Conservation (phyloP, 768 basidiomycete genomes). For the Termitomyces heimii region DNA sequence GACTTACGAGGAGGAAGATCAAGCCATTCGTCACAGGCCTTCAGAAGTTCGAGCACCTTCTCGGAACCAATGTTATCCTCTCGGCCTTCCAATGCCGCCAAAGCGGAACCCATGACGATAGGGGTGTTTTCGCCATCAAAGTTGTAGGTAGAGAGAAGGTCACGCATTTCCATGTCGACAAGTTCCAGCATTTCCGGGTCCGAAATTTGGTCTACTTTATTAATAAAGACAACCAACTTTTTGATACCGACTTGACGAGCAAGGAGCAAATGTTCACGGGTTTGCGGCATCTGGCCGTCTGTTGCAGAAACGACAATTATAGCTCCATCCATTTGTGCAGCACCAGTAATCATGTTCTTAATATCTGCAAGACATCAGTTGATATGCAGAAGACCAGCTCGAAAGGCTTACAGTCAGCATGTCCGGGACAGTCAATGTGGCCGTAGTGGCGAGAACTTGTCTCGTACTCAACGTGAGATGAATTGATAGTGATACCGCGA, state of each 20-base stretch:
- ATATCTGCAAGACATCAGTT: conserved; percentile 52
- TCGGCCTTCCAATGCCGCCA: conserved; percentile 89
- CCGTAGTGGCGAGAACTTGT: conserved; percentile 87
- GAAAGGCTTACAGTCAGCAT: conserved; percentile 75
- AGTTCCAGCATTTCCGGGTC: conserved; percentile 99
- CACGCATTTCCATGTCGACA: conserved; percentile 99
- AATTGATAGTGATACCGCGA: conserved; percentile 99
- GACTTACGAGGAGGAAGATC: conserved; percentile 84
- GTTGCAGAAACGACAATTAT: conserved; percentile 97
- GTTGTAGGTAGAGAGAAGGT: conserved; percentile 85
- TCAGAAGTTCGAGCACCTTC: conserved; percentile 78
- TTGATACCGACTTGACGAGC: conserved; percentile 98
- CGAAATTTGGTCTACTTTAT: conserved; percentile 96
- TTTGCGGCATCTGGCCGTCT: conserved; percentile 99
- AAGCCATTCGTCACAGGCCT: conserved; percentile 91
- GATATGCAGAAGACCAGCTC: background rate
- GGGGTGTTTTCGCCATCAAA: conserved; percentile 97
- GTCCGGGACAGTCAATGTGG: conserved; percentile 96
- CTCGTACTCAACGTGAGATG: conserved; percentile 98
- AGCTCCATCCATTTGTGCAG: conserved; percentile 95
- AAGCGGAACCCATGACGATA: conserved; percentile 96
- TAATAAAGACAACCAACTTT: conserved; percentile 97
- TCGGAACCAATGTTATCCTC: conserved; percentile 72
- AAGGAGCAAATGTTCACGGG: conserved; percentile 94
- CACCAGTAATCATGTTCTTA: conserved; percentile 99